Percentiles rank a stretch among this genome's conserved stretches.
phyloP scores from a whole-genome alignment of 2,329 filamentous ascomycete species.

The Sclerotinia minor region DNA sequence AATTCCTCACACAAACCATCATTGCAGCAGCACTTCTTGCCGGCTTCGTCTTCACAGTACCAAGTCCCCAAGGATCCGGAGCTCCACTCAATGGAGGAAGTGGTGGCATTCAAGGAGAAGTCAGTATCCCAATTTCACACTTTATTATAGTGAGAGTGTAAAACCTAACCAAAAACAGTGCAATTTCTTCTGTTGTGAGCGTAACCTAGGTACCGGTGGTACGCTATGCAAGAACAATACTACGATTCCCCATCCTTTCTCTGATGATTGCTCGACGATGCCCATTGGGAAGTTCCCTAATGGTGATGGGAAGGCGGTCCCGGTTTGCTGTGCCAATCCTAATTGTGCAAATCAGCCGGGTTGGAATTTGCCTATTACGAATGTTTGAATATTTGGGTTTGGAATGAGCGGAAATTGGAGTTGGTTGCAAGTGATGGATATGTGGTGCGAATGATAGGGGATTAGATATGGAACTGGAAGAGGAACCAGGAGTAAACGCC shows the following conservation, averaged over 20 bases:
- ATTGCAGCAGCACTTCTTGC: not conserved
- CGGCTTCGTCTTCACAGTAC: not conserved
- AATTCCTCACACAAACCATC: not conserved
- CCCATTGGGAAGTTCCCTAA: not conserved
- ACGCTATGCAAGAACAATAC: slow-evolving; percentile 4
- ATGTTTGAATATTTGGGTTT: not conserved
- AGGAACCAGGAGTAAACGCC: too few relatives aligned
- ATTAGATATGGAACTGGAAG: too few relatives aligned
- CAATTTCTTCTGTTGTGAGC: slow-evolving; percentile 10
- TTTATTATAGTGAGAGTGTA: too few relatives aligned
- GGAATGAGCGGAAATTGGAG: not conserved
- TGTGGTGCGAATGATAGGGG: too few relatives aligned
- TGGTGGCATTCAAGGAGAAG: not conserved
- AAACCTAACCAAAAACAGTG: not conserved
- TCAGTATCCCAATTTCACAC: not conserved
- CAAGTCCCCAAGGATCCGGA: not conserved
- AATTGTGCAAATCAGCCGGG: slow-evolving; percentile 3
- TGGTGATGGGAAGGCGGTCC: not conserved
- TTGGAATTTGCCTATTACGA: not conserved
- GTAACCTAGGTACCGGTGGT: not conserved
- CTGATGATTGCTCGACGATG: not conserved
- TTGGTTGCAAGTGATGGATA: too few relatives aligned
- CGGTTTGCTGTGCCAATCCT: not conserved
- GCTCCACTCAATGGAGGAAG: not conserved
- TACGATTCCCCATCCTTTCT: not conserved